Percentiles rank a stretch among this genome's conserved stretches.
Evolutionary conservation across 2,329 filamentous ascomycete genomes (phyloP).

Genomic region (Penicillium sp.): DNA sequence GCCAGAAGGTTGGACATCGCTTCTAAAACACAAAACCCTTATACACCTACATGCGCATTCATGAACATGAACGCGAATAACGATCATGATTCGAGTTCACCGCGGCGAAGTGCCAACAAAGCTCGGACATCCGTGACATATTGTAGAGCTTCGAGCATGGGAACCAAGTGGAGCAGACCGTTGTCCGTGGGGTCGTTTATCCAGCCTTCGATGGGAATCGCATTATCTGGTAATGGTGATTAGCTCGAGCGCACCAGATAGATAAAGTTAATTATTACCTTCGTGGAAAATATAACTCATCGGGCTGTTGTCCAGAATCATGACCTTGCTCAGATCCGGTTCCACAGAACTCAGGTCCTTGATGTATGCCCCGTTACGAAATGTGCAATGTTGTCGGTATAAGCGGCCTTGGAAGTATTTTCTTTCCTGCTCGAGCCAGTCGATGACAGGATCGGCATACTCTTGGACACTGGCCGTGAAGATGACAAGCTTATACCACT

Average conservation of each 20-base stretch:
- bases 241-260: not conserved
- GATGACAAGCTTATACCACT: conserved; percentile 95
- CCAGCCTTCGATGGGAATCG: conserved; percentile 98
- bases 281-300: conserved; percentile 98
- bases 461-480: conserved; percentile 98
- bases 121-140: conserved; percentile 94
- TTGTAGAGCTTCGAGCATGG: conserved; percentile 84
- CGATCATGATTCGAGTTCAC: conserved; percentile 49
- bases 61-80: conserved; percentile 10
- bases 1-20: conserved; percentile 2
- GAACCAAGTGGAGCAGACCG: conserved; percentile 84
- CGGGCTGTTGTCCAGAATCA: conserved; percentile 97
- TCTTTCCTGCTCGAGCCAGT: conserved; percentile 92
- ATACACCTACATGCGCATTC: conserved; percentile 16
- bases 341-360: conserved; percentile 95
- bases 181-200: conserved; percentile 97
- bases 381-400: conserved; percentile 95
- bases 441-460: conserved; percentile 96
- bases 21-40: conserved; percentile 14
- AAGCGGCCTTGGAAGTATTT: conserved; percentile 92
- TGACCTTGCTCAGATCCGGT: conserved; percentile 92
- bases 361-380: conserved; percentile 90
- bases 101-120: conserved; percentile 75
- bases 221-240: conserved; percentile 62
- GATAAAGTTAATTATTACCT: conserved; percentile 49